phyloP scores from a whole-genome alignment of 148 eudicot species.

The Tetragonia tetragonoides region DNA sequence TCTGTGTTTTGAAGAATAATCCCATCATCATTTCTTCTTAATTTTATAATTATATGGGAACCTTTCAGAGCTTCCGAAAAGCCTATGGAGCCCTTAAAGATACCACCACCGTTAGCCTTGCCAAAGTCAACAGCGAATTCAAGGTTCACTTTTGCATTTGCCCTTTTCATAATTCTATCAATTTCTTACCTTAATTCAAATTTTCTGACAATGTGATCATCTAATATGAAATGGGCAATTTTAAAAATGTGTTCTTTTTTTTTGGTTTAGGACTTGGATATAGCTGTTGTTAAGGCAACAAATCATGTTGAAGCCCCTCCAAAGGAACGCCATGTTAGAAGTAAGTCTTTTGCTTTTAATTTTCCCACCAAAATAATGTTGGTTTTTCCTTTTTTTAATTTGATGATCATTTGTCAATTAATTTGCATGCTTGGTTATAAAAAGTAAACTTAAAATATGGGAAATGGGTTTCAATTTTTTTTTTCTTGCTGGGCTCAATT shows the following conservation, averaged over 20 bases:
- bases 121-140: conserved; percentile 95
- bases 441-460: neutral
- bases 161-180: neutral
- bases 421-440: conserved; percentile 1
- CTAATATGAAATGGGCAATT: conserved; percentile 5
- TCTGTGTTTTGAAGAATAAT: neutral
- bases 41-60: conserved; percentile 42
- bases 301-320: conserved; percentile 92
- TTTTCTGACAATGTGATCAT: neutral
- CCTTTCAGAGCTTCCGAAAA: conserved; percentile 79
- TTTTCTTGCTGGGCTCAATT: neutral
- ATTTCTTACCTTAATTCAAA: neutral
- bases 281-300: conserved; percentile 94
- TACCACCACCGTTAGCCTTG: conserved; percentile 89
- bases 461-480: conserved; percentile 8
- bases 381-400: neutral
- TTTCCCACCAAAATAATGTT: no score
- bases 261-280: conserved; percentile 73
- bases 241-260: conserved; percentile 1
- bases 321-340: conserved; percentile 87
- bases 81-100: conserved; percentile 97
- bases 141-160: conserved; percentile 43
- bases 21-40: conserved; percentile 14
- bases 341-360: conserved; percentile 37
- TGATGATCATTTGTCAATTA: neutral